Percentiles rank a stretch among this genome's conserved stretches.
Conservation (phyloP, 805 yeast genomes). For the Grigorovia humatica region DNA sequence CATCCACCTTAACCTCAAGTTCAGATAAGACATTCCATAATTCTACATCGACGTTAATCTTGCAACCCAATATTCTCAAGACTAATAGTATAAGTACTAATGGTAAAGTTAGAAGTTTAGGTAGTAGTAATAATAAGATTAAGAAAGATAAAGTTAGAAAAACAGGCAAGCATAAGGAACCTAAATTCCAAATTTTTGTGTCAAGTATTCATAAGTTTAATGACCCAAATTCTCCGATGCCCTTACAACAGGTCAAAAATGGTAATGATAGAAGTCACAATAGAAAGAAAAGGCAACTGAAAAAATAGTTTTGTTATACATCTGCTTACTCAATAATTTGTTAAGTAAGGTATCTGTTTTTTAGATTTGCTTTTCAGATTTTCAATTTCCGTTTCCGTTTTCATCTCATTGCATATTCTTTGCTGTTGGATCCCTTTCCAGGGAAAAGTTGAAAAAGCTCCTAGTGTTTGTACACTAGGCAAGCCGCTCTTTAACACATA, state of each 20-base stretch:
- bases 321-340: not conserved
- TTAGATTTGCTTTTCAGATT: too few species aligned
- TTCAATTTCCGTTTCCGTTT: not conserved
- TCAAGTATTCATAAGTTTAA: conserved; percentile 27
- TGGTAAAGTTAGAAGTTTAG: not conserved
- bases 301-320: not conserved
- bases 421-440: not conserved
- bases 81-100: not conserved
- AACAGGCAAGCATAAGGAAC: conserved; percentile 18
- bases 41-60: conserved; percentile 1
- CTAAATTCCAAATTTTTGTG: conserved; percentile 28
- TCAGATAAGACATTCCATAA: not conserved
- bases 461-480: not conserved
- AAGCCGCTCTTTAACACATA: not conserved
- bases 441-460: too few species aligned
- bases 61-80: conserved; percentile 1
- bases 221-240: conserved; percentile 6
- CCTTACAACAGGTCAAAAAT: not conserved
- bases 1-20: not conserved
- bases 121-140: not conserved
- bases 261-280: conserved; percentile 7
- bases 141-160: conserved; percentile 10
- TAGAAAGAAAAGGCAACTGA: not conserved
- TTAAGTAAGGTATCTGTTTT: not conserved
- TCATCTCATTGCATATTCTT: not conserved